phyloP scores from a whole-genome alignment of 176 grass and related monocot species.

The Carex littledalei region DNA sequence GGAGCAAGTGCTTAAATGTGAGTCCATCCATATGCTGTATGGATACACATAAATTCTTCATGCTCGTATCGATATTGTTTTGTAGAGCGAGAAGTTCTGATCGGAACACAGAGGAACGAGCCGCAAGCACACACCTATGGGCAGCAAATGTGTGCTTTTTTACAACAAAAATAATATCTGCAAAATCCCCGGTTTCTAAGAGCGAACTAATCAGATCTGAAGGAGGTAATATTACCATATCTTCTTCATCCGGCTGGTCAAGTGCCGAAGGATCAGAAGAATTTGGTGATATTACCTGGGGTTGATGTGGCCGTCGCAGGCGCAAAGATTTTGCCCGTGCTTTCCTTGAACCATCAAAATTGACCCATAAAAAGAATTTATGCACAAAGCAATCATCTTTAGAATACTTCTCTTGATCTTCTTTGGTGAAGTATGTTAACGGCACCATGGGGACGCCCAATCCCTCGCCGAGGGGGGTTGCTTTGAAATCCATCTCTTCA shows the following conservation, averaged over 20 bases:
- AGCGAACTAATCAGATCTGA: background rate
- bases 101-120: constrained; percentile 10
- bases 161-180: background rate
- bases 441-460: background rate
- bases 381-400: background rate
- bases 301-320: background rate
- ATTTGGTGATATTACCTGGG: background rate
- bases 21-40: constrained; percentile 15
- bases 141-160: background rate
- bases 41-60: constrained; percentile 1
- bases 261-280: too few relatives aligned
- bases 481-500: constrained; percentile 6
- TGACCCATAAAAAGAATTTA: constrained; percentile 7
- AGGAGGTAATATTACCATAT: background rate
- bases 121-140: background rate
- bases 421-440: background rate
- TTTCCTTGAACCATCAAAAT: background rate
- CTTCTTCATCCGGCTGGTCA: background rate
- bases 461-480: background rate
- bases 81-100: background rate
- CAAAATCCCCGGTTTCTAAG: background rate
- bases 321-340: background rate
- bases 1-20: constrained; percentile 13
- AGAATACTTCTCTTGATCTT: background rate
- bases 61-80: background rate